Evolutionary conservation across 2,329 filamentous ascomycete species (phyloP).

Genomic region (Acrocalymma vagum): DNA sequence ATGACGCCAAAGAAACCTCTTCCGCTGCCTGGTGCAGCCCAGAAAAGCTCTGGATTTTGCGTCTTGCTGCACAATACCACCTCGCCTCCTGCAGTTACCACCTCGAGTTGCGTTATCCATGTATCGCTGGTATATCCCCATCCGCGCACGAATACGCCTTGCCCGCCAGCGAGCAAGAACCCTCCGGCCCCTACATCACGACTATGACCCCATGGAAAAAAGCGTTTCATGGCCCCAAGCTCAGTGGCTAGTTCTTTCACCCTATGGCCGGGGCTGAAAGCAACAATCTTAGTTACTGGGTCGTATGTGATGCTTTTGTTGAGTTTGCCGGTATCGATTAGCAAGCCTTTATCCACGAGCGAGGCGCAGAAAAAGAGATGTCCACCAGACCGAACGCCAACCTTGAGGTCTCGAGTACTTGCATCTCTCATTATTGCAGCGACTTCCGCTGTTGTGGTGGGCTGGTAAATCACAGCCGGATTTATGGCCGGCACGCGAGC

Average conservation of each 20-base stretch:
- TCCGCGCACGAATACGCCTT: constrained; percentile 36
- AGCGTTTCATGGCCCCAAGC: constrained; percentile 15
- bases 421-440: too few relatives aligned
- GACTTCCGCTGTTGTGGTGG: too few relatives aligned
- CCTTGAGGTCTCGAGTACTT: too few relatives aligned
- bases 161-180: constrained; percentile 36
- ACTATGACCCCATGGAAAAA: constrained; percentile 33
- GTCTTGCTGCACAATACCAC: constrained; percentile 29
- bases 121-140: constrained; percentile 30
- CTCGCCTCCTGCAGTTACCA: constrained; percentile 43
- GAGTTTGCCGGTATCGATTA: constrained; percentile 23
- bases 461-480: too few relatives aligned
- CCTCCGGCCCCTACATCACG: constrained; percentile 33
- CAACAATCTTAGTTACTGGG: constrained; percentile 13
- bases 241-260: constrained; percentile 14
- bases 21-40: constrained; percentile 46
- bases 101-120: constrained; percentile 34
- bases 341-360: constrained; percentile 21
- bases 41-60: constrained; percentile 45
- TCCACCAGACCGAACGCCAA: constrained; percentile 25
- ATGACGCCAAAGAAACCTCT: constrained; percentile 34
- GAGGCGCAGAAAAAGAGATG: constrained; percentile 20
- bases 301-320: constrained; percentile 22
- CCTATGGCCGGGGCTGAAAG: constrained; percentile 22
- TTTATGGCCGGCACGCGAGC: too few relatives aligned